These are phyloP conservation scores for Rhodotorula sp. DNA, from an alignment of 1,284 basidiomycete genomes.

Conservation along the genomic window DNA sequence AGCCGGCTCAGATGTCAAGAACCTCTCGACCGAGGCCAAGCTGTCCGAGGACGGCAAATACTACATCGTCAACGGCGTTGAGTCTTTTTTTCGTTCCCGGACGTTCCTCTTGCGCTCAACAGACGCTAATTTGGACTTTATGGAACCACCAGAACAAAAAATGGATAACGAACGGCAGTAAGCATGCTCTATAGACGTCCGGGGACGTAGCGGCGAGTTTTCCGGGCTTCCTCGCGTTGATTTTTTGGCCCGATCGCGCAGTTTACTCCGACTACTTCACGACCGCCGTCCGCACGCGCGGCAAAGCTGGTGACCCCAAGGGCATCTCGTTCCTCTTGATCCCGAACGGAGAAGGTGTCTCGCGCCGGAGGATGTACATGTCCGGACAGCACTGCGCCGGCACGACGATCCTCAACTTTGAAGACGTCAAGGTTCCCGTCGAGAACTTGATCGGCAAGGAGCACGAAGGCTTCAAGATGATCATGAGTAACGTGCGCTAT, in stretches of 20 bases:
- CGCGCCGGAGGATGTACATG: conserved; percentile 24
- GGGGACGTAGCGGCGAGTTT: neutral
- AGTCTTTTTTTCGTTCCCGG: neutral
- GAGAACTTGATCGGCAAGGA: conserved; percentile 49
- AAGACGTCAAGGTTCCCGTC: conserved; percentile 47
- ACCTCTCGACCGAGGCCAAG: conserved; percentile 46
- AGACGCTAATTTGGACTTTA: conserved; percentile 34
- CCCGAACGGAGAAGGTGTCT: conserved; percentile 42
- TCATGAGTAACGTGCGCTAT: conserved; percentile 34
- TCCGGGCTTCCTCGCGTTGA: neutral
- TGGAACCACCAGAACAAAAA: no score
- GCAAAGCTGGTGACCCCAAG: conserved; percentile 43
- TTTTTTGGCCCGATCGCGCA: neutral
- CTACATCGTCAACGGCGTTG: conserved; percentile 28
- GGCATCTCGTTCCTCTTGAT: conserved; percentile 50
- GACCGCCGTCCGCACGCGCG: conserved; percentile 43
- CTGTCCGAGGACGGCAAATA: conserved; percentile 47
- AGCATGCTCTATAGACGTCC: neutral
- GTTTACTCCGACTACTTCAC: conserved; percentile 43
- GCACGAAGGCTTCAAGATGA: conserved; percentile 26
- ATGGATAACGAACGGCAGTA: conserved; percentile 32
- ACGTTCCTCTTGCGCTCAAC: neutral
- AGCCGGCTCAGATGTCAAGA: conserved; percentile 50
- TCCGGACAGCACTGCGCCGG: conserved; percentile 46
- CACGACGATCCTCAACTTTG: conserved; percentile 49